These are phyloP conservation scores for Cordyceps pruinosa DNA, from an alignment of 2,329 filamentous ascomycete species.

Conservation along the genomic window DNA sequence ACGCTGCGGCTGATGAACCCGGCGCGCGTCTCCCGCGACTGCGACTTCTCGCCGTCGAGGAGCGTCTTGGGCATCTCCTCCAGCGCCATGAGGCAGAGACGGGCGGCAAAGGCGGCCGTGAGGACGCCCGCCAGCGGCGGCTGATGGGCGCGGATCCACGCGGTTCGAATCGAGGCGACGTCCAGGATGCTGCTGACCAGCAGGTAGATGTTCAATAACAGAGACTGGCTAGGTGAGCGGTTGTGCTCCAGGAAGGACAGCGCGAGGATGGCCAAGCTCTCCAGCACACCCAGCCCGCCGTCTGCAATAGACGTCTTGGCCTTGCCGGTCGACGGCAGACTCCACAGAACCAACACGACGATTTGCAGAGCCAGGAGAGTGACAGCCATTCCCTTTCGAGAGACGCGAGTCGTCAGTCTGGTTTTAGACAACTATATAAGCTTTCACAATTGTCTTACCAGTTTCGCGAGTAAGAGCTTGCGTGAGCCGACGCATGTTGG, in stretches of 20 bases:
- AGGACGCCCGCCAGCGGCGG: slow-evolving; percentile 22
- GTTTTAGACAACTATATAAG: background rate
- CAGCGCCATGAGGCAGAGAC: slow-evolving; percentile 22
- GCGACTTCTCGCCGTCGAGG: slow-evolving; percentile 15
- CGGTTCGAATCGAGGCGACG: slow-evolving; percentile 25
- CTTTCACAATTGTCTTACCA: background rate
- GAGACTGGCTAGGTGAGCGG: slow-evolving; percentile 25
- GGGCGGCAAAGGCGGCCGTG: slow-evolving; percentile 21
- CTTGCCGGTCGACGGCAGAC: slow-evolving; percentile 15
- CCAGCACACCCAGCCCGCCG: slow-evolving; percentile 21
- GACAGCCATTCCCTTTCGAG: background rate
- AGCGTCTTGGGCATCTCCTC: slow-evolving; percentile 27
- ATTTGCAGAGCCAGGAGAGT: slow-evolving; percentile 17
- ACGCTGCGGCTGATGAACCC: slow-evolving; percentile 28
- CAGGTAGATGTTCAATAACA: slow-evolving; percentile 26
- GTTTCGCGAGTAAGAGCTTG: background rate
- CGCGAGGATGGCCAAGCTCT: slow-evolving; percentile 19
- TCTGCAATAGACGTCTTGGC: slow-evolving; percentile 25
- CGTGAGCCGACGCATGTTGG: background rate
- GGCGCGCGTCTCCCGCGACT: slow-evolving; percentile 25
- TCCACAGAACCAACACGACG: slow-evolving; percentile 23
- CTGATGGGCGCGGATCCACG: slow-evolving; percentile 24
- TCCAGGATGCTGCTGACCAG: slow-evolving; percentile 28
- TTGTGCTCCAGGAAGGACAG: slow-evolving; percentile 29
- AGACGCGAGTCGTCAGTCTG: background rate